A percentile compares a stretch with the other conserved stretches of the same genome.
These are phyloP conservation scores for Naganishia vaughanmartiniae DNA, from an alignment of 768 basidiomycete genomes.

Conservation along the genomic window DNA sequence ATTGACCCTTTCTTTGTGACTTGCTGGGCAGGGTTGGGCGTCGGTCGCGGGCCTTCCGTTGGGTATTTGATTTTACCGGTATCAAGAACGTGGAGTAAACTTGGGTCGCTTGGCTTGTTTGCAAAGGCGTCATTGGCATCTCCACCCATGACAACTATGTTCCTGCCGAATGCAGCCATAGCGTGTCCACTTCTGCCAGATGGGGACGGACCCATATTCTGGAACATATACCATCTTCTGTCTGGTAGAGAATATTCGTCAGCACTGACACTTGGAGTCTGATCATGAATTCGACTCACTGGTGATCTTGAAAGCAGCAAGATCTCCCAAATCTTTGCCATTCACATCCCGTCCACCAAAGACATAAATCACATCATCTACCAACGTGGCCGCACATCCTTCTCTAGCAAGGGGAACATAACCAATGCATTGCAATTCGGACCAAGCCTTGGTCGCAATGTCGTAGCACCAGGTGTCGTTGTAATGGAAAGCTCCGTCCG, in stretches of 20 bases:
- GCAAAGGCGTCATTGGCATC: conserved; percentile 71
- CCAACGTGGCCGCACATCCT: conserved; percentile 91
- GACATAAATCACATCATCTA: conserved; percentile 95
- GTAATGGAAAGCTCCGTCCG: conserved; percentile 97
- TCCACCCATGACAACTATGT: conserved; percentile 90
- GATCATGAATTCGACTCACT: conserved; percentile 64
- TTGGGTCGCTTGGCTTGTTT: conserved; percentile 69
- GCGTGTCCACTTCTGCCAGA: conserved; percentile 91
- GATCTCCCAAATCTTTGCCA: conserved; percentile 88
- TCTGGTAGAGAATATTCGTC: conserved; percentile 57
- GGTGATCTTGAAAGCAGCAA: conserved; percentile 94
- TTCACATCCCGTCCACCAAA: conserved; percentile 97
- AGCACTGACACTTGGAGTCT: conserved; percentile 7
- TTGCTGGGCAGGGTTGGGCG: conserved; percentile 34
- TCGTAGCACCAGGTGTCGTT: conserved; percentile 98
- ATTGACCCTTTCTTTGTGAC: conserved; percentile 21
- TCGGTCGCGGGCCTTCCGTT: conserved; percentile 58
- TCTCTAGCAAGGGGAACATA: conserved; percentile 94
- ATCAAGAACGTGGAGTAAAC: conserved; percentile 83
- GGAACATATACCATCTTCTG: conserved; percentile 99
- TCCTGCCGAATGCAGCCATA: conserved; percentile 80
- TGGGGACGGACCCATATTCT: conserved; percentile 97
- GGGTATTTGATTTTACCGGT: conserved; percentile 99
- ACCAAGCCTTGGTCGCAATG: conserved; percentile 73
- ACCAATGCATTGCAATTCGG: conserved; percentile 90